Conservation (phyloP, 164 flowering plant genomes). For the Tinospora cordifolia region DNA sequence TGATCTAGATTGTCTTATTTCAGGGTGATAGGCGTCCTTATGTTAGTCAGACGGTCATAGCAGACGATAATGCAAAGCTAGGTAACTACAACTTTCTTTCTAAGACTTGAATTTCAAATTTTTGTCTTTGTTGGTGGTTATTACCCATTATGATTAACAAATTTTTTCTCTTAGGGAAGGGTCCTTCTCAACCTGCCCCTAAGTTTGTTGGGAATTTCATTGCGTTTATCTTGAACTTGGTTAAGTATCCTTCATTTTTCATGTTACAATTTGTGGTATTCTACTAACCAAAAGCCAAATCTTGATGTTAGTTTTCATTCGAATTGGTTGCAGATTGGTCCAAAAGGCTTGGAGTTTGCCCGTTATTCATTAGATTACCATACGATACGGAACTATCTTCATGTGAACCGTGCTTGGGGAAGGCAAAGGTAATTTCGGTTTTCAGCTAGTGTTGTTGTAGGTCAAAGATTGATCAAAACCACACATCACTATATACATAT, state of each 20-base stretch:
- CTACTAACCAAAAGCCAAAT: neutral
- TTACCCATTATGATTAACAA: slow-evolving; percentile 6
- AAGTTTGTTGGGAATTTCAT: slow-evolving; percentile 75
- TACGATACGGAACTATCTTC: slow-evolving; percentile 78
- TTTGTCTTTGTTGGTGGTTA: neutral
- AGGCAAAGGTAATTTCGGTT: slow-evolving; percentile 50
- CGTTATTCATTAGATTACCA: slow-evolving; percentile 95
- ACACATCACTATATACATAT: slow-evolving; percentile 4
- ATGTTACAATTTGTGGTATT: neutral
- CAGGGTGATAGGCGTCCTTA: slow-evolving; percentile 83
- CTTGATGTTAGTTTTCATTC: slow-evolving; percentile 10
- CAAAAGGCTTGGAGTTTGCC: slow-evolving; percentile 94
- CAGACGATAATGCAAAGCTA: slow-evolving; percentile 85
- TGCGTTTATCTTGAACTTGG: slow-evolving; percentile 79
- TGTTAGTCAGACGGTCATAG: slow-evolving; percentile 88
- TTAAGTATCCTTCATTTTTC: slow-evolving; percentile 22
- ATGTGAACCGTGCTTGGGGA: slow-evolving; percentile 82
- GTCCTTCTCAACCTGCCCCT: slow-evolving; percentile 88
- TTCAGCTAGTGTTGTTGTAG: neutral
- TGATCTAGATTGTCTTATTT: slow-evolving; percentile 10
- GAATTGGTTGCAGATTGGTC: slow-evolving; percentile 61
- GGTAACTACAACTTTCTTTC: slow-evolving; percentile 33
- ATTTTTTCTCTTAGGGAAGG: slow-evolving; percentile 46
- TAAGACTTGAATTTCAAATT: neutral
- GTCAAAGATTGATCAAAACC: neutral